A percentile compares a stretch with the other conserved stretches of the same genome.
Evolutionary conservation across 371 early-diverging fungal genomes (phyloP).

Genomic region (Dichotomocladium elegans): DNA sequence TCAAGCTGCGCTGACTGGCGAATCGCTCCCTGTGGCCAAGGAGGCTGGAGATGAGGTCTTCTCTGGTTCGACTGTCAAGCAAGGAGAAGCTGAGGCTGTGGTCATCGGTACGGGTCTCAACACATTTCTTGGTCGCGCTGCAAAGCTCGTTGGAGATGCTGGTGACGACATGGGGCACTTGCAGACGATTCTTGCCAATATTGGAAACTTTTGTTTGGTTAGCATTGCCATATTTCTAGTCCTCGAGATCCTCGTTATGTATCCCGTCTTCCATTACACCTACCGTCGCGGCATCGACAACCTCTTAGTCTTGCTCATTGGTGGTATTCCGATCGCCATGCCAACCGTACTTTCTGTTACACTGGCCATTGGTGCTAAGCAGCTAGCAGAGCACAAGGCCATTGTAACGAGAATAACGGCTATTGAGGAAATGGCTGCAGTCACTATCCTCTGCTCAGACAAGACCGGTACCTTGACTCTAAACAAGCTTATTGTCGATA

Average conservation of each 20-base stretch:
- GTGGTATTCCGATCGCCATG: conserved; percentile 82
- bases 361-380: conserved; percentile 91
- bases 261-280: conserved; percentile 67
- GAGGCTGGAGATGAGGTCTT: conserved; percentile 69
- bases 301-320: conserved; percentile 73
- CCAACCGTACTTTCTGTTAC: conserved; percentile 89
- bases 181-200: conserved; percentile 85
- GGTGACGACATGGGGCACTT: conserved; percentile 86
- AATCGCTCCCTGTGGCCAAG: conserved; percentile 73
- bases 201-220: conserved; percentile 85
- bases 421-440: conserved; percentile 93
- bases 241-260: conserved; percentile 79
- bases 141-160: conserved; percentile 75
- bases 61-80: conserved; percentile 86
- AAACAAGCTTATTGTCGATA: conserved; percentile 83
- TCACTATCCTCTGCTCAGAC: conserved; percentile 92
- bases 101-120: conserved; percentile 84
- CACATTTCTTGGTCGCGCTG: conserved; percentile 92
- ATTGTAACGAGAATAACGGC: conserved; percentile 87
- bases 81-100: conserved; percentile 88
- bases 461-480: conserved; percentile 97
- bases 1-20: conserved; percentile 87
- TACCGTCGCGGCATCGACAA: conserved; percentile 74
- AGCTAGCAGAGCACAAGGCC: conserved; percentile 90
- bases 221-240: conserved; percentile 72